These are phyloP conservation scores for Gautieria morchelliformis DNA, from an alignment of 768 basidiomycete species.

Conservation along the genomic window DNA sequence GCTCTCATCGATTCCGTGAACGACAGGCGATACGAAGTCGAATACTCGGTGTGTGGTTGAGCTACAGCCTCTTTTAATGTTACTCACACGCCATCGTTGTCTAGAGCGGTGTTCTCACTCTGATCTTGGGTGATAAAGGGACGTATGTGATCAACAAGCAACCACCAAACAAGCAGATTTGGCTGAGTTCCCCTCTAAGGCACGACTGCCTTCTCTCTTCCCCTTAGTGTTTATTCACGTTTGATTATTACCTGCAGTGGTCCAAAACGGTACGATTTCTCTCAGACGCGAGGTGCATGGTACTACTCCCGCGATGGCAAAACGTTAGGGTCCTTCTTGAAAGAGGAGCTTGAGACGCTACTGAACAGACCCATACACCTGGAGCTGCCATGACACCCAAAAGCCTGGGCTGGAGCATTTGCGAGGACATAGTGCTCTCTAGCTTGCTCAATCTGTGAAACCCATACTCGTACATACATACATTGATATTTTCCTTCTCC, in stretches of 20 bases:
- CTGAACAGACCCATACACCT: constrained; percentile 25
- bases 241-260: constrained; percentile 40
- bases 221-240: not conserved
- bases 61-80: not conserved
- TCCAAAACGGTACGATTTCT: constrained; percentile 86
- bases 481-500: not conserved
- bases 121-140: constrained; percentile 62
- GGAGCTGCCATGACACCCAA: not conserved
- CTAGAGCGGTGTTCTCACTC: constrained; percentile 89
- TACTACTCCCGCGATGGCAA: constrained; percentile 62
- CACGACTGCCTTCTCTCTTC: constrained; percentile 22
- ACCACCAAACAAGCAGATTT: constrained; percentile 95
- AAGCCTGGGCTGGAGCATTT: not conserved
- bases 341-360: constrained; percentile 50
- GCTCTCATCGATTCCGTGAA: constrained; percentile 51
- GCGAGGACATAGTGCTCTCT: too few relatives aligned
- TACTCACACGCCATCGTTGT: not conserved
- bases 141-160: constrained; percentile 98
- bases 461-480: not conserved
- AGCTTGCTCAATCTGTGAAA: not conserved
- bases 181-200: constrained; percentile 88
- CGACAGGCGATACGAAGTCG: constrained; percentile 63
- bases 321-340: constrained; percentile 52
- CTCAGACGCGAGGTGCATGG: constrained; percentile 50
- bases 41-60: constrained; percentile 62